These are phyloP conservation scores for Aspergillus sp. DNA, from an alignment of 2,329 filamentous ascomycete species.

Conservation along the genomic window DNA sequence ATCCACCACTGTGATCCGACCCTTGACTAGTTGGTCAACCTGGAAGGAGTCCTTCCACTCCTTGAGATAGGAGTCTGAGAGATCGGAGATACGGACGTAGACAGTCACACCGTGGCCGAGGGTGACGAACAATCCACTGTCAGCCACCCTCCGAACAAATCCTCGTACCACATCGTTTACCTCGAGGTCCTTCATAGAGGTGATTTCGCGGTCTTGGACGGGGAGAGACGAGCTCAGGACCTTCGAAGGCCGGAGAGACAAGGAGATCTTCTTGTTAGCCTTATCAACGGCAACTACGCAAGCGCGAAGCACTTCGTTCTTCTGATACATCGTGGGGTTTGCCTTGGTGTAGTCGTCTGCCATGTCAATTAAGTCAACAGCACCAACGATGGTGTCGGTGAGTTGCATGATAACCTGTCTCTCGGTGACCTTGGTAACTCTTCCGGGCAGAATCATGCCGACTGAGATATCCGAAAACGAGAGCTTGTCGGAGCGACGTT, in stretches of 20 bases:
- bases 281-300: conserved; percentile 77
- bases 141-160: conserved; percentile 85
- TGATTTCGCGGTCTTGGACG: conserved; percentile 79
- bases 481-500: conserved; percentile 61
- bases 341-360: conserved; percentile 82
- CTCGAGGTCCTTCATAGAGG: conserved; percentile 66
- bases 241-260: conserved; percentile 83
- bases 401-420: conserved; percentile 82
- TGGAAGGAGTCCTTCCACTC: conserved; percentile 92
- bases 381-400: conserved; percentile 74
- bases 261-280: conserved; percentile 76
- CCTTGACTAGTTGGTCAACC: conserved; percentile 85
- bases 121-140: conserved; percentile 84
- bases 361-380: conserved; percentile 78
- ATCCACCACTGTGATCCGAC: conserved; percentile 75
- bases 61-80: conserved; percentile 89
- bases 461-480: conserved; percentile 70
- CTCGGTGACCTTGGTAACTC: conserved; percentile 82
- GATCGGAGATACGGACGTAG: conserved; percentile 79
- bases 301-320: conserved; percentile 85
- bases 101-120: conserved; percentile 79
- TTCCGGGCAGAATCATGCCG: conserved; percentile 78
- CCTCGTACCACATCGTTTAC: conserved; percentile 80
- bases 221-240: conserved; percentile 82
- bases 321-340: conserved; percentile 70